These are phyloP conservation scores for Trichosporon sp. DNA, from an alignment of 1,284 basidiomycete species.

Conservation along the genomic window DNA sequence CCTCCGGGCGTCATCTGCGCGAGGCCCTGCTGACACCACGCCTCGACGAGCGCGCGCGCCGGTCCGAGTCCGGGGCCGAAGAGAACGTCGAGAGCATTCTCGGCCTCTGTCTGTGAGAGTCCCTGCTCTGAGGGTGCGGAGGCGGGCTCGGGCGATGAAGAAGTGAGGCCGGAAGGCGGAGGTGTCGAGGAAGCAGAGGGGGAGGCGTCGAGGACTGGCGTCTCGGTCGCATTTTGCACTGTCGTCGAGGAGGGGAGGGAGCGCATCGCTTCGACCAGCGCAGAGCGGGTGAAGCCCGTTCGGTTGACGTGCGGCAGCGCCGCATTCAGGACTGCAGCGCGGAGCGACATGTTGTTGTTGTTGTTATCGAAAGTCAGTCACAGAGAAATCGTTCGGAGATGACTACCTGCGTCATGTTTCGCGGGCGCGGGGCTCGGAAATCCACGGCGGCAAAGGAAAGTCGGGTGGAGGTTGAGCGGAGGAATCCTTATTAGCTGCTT, in stretches of 20 bases:
- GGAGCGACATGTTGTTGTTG: slow-evolving; percentile 30
- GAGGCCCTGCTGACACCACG: slow-evolving; percentile 33
- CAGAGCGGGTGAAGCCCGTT: slow-evolving; percentile 38
- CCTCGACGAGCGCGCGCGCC: slow-evolving; percentile 27
- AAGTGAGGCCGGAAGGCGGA: background rate
- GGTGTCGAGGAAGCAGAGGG: background rate
- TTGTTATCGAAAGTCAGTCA: no score
- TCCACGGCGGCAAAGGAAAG: background rate
- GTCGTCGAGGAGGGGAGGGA: slow-evolving; percentile 14
- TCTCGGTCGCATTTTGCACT: background rate
- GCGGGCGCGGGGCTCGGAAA: background rate
- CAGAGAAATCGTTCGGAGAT: no score
- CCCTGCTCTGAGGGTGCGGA: background rate
- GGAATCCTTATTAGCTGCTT: background rate
- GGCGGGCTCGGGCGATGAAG: background rate
- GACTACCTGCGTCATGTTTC: background rate
- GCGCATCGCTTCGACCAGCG: slow-evolving; percentile 25
- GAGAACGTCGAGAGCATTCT: slow-evolving; percentile 33
- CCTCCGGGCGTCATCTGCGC: slow-evolving; percentile 16
- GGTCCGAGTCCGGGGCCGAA: slow-evolving; percentile 28
- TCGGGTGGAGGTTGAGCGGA: background rate
- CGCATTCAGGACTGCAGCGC: slow-evolving; percentile 27
- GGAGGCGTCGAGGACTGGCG: background rate
- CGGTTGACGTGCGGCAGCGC: slow-evolving; percentile 30
- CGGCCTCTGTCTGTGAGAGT: background rate